Evolutionary conservation across 148 eudicot genomes (phyloP), one percentile per base, ranked within the genome.

Genomic region (Amaranthus hypochondriacus): DNA sequence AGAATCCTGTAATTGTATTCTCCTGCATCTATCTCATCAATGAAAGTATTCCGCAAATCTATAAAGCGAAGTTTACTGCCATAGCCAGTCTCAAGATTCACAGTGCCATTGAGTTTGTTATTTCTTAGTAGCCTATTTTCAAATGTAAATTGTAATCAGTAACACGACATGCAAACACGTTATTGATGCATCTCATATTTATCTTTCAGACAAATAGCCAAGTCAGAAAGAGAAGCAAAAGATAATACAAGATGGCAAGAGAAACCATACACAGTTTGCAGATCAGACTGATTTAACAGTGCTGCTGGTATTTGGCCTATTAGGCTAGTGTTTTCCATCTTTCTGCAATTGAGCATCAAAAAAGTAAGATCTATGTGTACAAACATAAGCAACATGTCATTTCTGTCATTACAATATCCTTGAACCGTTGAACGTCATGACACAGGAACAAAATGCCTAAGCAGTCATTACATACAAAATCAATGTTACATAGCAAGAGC

Each of bases 11-110:
- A 28, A 39, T 15, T 56, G 49, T 68, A 73, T 62, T 73, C 68
- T 57, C 52, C 49, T 7, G 0, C 5, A 28, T 2, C 64, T 47
- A 73, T 54, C 44, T 1, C 80, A 21, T 46, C 39, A 58, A 81
- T 81, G 48, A 0, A 0, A 70, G 77, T 81, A 56, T 64, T 73
- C 62, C 44, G 77, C 80, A 81, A 73, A 81, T 81, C 83, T 44
- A 81, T 48, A 18, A 77, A 68, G 56, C 57, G 58, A 43, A 81
- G 77, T 47, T 77, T 73, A 71, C 28, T 39, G 56, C 75, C 63
- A 56, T 53, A 28, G 55, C 50, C 55, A 71, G 72, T 43, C 46
- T 78, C 78, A 51, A 81, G 42, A 63, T 73, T 68, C 62, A 81
- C 57, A 7, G 77, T 68, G 9, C 80, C 83, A 77, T 77, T 76